phyloP scores from a whole-genome alignment of 2,329 filamentous ascomycete species.

The Sarocladium strictum region DNA sequence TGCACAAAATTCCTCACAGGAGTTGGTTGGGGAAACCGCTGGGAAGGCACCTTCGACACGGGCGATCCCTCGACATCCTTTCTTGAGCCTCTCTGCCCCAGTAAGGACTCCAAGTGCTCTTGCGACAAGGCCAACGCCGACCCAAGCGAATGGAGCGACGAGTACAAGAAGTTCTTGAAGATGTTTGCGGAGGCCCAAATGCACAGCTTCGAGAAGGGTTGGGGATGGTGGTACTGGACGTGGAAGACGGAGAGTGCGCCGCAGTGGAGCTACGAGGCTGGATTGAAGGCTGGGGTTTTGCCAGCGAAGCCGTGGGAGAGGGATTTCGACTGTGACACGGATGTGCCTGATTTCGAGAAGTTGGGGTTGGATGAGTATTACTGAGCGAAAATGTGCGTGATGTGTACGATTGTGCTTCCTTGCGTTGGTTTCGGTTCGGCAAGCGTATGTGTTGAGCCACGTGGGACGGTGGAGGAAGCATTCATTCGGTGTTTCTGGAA shows the following conservation, averaged over 20 bases:
- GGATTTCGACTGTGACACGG: constrained; percentile 59
- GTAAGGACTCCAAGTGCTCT: constrained; percentile 57
- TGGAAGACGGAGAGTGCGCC: constrained; percentile 83
- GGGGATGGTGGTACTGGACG: constrained; percentile 99
- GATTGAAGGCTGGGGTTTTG: constrained; percentile 70
- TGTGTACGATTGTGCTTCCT: not conserved
- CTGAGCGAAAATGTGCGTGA: constrained; percentile 13
- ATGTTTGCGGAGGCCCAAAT: constrained; percentile 97
- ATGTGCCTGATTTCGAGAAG: constrained; percentile 47
- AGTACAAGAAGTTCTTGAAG: constrained; percentile 79
- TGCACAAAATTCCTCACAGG: constrained; percentile 85
- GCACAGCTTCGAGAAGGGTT: constrained; percentile 84
- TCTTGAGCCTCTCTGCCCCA: constrained; percentile 68
- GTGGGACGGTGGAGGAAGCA: too few species aligned
- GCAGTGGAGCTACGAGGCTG: constrained; percentile 90
- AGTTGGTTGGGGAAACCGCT: constrained; percentile 80
- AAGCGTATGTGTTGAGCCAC: not conserved
- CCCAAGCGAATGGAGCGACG: constrained; percentile 56
- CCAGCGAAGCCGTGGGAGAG: constrained; percentile 67
- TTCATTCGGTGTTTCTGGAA: too few species aligned
- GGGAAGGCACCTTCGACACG: constrained; percentile 79
- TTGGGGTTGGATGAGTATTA: constrained; percentile 45
- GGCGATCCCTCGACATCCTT: constrained; percentile 57
- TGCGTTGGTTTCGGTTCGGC: not conserved
- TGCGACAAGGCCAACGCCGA: constrained; percentile 74